Conservation (phyloP, 805 yeast genomes). For the Ogataea thermomethanolica region DNA sequence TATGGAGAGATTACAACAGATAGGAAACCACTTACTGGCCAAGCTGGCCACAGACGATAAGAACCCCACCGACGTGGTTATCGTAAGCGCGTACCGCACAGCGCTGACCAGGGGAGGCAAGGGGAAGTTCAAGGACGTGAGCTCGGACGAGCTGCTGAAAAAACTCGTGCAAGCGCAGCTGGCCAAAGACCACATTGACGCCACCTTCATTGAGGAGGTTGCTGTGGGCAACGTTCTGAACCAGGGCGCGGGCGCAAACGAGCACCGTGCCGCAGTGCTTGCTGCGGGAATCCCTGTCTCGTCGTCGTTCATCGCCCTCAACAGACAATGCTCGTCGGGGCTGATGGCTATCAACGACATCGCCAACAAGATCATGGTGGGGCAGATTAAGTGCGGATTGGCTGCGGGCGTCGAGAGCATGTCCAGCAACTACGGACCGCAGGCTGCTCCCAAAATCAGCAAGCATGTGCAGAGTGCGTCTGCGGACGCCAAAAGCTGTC, state of each 20-base stretch:
- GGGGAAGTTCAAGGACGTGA: conserved; percentile 80
- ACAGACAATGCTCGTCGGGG: conserved; percentile 95
- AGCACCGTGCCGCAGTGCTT: conserved; percentile 86
- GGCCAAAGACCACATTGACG: conserved; percentile 48
- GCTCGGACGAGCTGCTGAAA: conserved; percentile 73
- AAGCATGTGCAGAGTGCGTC: conserved; percentile 39
- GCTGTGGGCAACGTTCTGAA: conserved; percentile 90
- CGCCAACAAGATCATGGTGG: conserved; percentile 81
- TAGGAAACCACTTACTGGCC: conserved; percentile 31
- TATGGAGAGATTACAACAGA: conserved; percentile 38
- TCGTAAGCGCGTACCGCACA: conserved; percentile 87
- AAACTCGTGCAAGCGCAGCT: conserved; percentile 63
- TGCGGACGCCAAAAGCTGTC: conserved; percentile 62
- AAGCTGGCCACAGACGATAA: conserved; percentile 33
- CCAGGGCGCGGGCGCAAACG: conserved; percentile 91
- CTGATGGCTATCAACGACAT: conserved; percentile 85
- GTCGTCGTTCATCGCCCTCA: conserved; percentile 76
- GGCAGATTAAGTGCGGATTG: conserved; percentile 88
- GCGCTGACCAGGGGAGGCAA: conserved; percentile 85
- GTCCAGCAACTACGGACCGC: conserved; percentile 86
- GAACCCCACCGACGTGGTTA: conserved; percentile 84
- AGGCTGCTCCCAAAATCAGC: conserved; percentile 61
- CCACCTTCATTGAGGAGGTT: conserved; percentile 68
- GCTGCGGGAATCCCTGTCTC: conserved; percentile 88
- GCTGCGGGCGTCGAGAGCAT: conserved; percentile 94